A percentile compares a stretch with the other conserved stretches of the same genome.
Conservation (phyloP, 495 filamentous ascomycete species). For the Sordaria brevicollis region DNA sequence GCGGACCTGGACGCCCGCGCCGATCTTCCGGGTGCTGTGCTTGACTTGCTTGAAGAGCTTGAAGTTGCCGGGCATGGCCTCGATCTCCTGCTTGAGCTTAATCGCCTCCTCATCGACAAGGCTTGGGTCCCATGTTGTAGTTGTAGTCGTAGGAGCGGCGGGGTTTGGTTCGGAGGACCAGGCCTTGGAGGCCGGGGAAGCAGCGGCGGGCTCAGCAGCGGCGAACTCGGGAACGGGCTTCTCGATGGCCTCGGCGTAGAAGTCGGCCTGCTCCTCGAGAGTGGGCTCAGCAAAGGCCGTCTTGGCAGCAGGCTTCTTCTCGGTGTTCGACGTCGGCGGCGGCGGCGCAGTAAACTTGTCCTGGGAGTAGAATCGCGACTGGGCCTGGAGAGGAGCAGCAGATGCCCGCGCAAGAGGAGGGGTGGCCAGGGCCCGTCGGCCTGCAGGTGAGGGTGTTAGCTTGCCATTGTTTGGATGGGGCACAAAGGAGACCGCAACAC, state of each 20-base stretch:
- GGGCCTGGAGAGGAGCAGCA: slow-evolving; percentile 22
- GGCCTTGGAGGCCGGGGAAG: neutral
- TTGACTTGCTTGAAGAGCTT: slow-evolving; percentile 13
- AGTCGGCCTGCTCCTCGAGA: neutral
- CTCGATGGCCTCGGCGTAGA: neutral
- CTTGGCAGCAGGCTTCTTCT: neutral
- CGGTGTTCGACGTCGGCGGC: neutral
- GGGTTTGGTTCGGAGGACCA: slow-evolving; percentile 2
- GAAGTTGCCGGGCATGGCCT: slow-evolving; percentile 22
- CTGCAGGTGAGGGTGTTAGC: slow-evolving; percentile 21
- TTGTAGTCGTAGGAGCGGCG: neutral
- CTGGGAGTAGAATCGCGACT: slow-evolving; percentile 16
- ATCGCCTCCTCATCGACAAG: slow-evolving; percentile 6
- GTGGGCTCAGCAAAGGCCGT: neutral
- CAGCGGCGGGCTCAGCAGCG: neutral
- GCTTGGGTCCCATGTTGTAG: neutral
- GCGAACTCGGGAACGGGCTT: neutral
- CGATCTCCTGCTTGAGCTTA: slow-evolving; percentile 9
- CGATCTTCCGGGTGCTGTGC: slow-evolving; percentile 33
- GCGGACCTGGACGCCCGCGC: slow-evolving; percentile 40
- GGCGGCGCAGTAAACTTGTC: neutral
- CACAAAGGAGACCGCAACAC: neutral
- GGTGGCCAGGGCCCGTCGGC: slow-evolving; percentile 35
- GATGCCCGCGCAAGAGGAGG: slow-evolving; percentile 30
- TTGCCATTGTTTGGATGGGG: neutral